phyloP scores from a whole-genome alignment of 352 stramenopile species.

The Phytophthora rubi region DNA sequence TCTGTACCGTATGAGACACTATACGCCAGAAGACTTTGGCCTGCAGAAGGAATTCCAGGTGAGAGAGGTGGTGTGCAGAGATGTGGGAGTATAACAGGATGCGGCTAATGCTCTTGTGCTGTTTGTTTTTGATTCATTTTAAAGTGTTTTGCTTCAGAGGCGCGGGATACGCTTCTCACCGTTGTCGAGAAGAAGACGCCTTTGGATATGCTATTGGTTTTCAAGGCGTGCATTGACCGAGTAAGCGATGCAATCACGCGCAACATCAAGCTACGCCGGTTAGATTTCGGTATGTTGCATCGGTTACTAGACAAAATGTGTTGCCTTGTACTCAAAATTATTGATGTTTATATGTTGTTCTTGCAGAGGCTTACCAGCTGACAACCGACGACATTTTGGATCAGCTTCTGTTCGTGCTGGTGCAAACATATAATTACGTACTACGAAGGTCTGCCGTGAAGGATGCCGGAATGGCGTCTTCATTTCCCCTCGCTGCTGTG shows the following conservation, averaged over 20 bases:
- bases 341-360: neutral
- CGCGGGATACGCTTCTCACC: conserved; percentile 44
- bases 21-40: conserved; percentile 72
- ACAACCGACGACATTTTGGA: conserved; percentile 87
- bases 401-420: conserved; percentile 71
- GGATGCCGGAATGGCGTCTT: conserved; percentile 14
- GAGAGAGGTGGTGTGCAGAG: neutral
- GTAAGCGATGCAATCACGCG: conserved; percentile 62
- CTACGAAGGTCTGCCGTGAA: conserved; percentile 10
- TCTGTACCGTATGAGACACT: conserved; percentile 62
- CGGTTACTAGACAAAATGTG: neutral
- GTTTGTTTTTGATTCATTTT: conserved; percentile 2
- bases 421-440: conserved; percentile 51
- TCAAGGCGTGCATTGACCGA: conserved; percentile 70
- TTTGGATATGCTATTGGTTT: conserved; percentile 75
- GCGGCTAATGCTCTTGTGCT: neutral
- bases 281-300: conserved; percentile 51
- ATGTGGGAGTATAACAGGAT: neutral
- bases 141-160: conserved; percentile 52
- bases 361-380: conserved; percentile 57
- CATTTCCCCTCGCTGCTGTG: conserved; percentile 62
- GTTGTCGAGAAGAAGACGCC: conserved; percentile 63
- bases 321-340: neutral
- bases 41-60: conserved; percentile 79
- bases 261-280: conserved; percentile 60